Percentiles rank a stretch among this genome's conserved stretches.
phyloP scores from a whole-genome alignment of 2,329 filamentous ascomycete species.

The Cladosporium sphaerospermum region DNA sequence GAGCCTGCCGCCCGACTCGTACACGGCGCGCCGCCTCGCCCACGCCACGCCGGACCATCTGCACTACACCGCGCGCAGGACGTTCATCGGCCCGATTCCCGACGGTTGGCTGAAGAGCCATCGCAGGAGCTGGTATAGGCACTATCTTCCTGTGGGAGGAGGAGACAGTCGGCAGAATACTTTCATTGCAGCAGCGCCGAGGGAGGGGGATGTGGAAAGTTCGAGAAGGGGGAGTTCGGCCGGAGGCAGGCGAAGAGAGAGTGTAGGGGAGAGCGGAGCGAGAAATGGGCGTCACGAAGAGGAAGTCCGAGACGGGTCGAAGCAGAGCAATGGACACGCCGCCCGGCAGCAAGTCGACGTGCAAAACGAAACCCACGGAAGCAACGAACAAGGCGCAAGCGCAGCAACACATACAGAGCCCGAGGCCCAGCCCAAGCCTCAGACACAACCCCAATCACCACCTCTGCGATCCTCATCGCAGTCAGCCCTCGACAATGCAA shows the following conservation, averaged over 20 bases:
- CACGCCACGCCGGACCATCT: constrained; percentile 58
- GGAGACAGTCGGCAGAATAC: constrained; percentile 14
- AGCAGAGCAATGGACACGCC: not conserved
- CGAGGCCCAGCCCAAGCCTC: not conserved
- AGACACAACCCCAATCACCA: not conserved
- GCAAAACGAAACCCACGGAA: not conserved
- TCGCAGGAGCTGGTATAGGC: constrained; percentile 57
- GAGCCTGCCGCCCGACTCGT: constrained; percentile 24
- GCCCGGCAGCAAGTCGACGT: not conserved
- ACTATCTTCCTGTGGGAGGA: constrained; percentile 37
- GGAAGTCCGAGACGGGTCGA: not conserved
- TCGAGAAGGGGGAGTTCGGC: not conserved
- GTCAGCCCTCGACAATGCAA: constrained; percentile 4
- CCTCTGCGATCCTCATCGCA: constrained; percentile 7
- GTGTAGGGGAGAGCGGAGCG: not conserved
- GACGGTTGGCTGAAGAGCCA: constrained; percentile 59
- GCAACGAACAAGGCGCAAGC: not conserved
- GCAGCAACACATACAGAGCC: not conserved
- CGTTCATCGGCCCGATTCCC: constrained; percentile 61
- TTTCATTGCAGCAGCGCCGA: constrained; percentile 24
- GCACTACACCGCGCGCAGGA: constrained; percentile 54
- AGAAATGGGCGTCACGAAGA: not conserved
- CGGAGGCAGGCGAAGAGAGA: not conserved
- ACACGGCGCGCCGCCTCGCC: constrained; percentile 39
- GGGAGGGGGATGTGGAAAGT: not conserved